These are phyloP conservation scores for Chrysochromulina parva DNA, from an alignment of 78 protist species.

Conservation along the genomic window DNA sequence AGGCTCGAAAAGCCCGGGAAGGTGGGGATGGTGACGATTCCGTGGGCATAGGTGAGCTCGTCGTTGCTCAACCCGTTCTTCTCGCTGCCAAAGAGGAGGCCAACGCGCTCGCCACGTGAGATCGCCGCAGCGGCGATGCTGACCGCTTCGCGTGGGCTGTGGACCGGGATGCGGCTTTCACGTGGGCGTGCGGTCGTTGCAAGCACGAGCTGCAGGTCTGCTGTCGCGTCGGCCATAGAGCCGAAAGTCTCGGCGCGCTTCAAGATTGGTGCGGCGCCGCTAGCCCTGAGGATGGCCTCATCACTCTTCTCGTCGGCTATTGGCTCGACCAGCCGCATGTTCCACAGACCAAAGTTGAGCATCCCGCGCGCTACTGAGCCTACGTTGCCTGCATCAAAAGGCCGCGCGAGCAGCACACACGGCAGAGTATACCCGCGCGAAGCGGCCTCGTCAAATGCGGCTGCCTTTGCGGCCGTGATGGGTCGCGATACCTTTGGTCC, in stretches of 20 bases:
- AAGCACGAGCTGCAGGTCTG: background rate
- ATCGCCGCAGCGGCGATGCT: background rate
- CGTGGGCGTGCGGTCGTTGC: constrained; percentile 16
- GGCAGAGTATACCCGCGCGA: too few relatives aligned
- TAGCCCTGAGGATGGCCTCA: background rate
- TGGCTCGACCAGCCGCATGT: background rate
- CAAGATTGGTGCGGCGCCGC: background rate
- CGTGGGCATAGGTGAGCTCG: background rate
- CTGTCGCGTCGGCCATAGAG: background rate
- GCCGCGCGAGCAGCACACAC: too few relatives aligned
- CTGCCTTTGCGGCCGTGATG: too few relatives aligned
- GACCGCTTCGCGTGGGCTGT: background rate
- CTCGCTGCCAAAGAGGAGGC: background rate
- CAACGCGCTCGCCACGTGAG: background rate
- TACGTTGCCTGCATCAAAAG: too few relatives aligned
- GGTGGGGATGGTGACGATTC: background rate
- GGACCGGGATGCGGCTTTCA: background rate
- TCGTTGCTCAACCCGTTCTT: background rate
- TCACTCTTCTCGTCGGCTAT: background rate
- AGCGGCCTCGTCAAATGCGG: too few relatives aligned
- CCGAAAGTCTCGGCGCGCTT: too few relatives aligned
- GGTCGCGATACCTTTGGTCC: too few relatives aligned
- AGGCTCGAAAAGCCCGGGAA: background rate
- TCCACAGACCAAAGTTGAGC: constrained; percentile 9
- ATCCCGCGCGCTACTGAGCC: background rate